phyloP scores from a whole-genome alignment of 805 yeast genomes.

The Candida odintsovae region DNA sequence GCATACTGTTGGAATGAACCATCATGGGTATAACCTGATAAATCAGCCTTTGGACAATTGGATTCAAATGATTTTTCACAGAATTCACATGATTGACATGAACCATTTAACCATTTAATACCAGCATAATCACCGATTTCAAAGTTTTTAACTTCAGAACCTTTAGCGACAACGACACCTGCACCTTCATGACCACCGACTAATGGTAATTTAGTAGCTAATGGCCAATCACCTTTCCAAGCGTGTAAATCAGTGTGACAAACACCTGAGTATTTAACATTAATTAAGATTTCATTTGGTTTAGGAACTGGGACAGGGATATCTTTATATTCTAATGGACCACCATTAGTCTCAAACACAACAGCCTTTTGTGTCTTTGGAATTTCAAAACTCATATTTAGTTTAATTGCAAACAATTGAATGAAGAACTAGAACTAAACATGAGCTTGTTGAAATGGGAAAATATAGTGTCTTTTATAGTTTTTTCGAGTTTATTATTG shows the following conservation, averaged over 20 bases:
- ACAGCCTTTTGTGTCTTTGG: slow-evolving; percentile 48
- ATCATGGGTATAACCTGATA: slow-evolving; percentile 64
- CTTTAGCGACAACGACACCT: slow-evolving; percentile 61
- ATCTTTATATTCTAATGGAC: slow-evolving; percentile 41
- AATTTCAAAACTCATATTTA: slow-evolving; percentile 3
- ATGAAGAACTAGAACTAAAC: no score
- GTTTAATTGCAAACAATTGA: not conserved
- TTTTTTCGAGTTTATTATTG: not conserved
- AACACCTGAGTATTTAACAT: slow-evolving; percentile 58
- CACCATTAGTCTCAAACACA: slow-evolving; percentile 44
- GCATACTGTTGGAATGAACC: slow-evolving; percentile 52
- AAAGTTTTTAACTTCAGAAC: slow-evolving; percentile 53
- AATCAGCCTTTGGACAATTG: slow-evolving; percentile 63
- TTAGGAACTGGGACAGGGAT: slow-evolving; percentile 52
- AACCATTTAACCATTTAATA: slow-evolving; percentile 64
- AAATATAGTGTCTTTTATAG: not conserved
- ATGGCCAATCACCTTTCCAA: slow-evolving; percentile 55
- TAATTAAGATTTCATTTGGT: slow-evolving; percentile 48
- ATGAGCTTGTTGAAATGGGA: no score
- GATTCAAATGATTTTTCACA: slow-evolving; percentile 55
- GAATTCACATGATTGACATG: slow-evolving; percentile 59
- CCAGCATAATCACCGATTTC: slow-evolving; percentile 64
- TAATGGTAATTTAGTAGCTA: slow-evolving; percentile 50
- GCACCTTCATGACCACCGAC: slow-evolving; percentile 77
- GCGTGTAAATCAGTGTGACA: slow-evolving; percentile 67